Percentiles rank a stretch among this genome's conserved stretches.
These are phyloP conservation scores for Silybum marianum DNA, from an alignment of 129 eudicot genomes.

Conservation along the genomic window DNA sequence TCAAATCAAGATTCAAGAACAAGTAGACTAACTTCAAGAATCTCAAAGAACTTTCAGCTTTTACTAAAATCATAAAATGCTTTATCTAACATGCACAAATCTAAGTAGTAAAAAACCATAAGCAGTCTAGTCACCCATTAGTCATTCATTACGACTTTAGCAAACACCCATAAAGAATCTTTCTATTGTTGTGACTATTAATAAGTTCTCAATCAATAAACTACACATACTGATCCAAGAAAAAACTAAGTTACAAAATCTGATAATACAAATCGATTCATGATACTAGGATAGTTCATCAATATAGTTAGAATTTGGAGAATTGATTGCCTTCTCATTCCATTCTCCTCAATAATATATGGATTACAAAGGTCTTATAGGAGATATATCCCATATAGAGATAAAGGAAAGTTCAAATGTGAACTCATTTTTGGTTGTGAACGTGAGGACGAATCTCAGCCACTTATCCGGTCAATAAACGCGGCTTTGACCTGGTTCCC, in stretches of 20 bases:
- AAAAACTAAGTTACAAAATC: neutral
- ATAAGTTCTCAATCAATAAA: neutral
- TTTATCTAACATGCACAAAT: neutral
- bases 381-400: no score
- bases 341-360: no score
- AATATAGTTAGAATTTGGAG: no score
- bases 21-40: constrained; percentile 2
- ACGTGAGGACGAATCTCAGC: no score
- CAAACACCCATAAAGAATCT: neutral
- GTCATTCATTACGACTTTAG: neutral
- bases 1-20: neutral
- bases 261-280: neutral
- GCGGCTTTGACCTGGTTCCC: no score
- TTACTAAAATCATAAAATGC: neutral
- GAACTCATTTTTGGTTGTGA: no score
- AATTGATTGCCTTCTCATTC: no score
- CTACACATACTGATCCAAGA: neutral
- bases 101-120: neutral
- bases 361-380: no score
- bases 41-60: neutral
- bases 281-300: neutral
- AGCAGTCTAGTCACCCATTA: neutral
- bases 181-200: neutral
- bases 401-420: no score
- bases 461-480: no score